Evolutionary conservation across 176 grass and related monocot genomes (phyloP), one percentile per base, ranked within the genome.

Genomic region (Alopecurus myosuroides): DNA sequence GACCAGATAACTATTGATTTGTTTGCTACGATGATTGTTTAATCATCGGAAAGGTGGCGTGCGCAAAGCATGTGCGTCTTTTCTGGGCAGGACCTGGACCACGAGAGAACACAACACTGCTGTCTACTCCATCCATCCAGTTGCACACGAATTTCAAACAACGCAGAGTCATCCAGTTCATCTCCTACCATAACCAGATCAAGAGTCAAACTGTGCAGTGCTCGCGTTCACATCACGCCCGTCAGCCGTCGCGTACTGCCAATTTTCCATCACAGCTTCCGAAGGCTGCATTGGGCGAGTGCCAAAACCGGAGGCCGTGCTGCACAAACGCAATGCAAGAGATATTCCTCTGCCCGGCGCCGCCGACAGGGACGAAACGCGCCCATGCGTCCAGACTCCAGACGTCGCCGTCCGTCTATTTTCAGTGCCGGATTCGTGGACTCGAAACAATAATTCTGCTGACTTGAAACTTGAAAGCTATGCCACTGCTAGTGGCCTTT

Each of bases 21-120:
- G 19, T 31, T 45, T 44, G 46, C 45, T 23, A 58, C 58, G 22
- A 19, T 9, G 37, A 33, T 49, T 74, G 14, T 20, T 74, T 75
- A 51, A 62, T 20, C 42, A 20, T 14, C 29, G 7, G 28, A 31
- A 58, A 58, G 55, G 10, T 61, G 12, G 19, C 57, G 39, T 37
- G 8, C 35, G 56, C 82, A 68, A 34, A 29, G 29, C 15, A 20
- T 37, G 61, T 55, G 40, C 52, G 64, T 48, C 23, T 71, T 88
- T 70, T 51, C 17, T 20, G 39, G 64, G 30, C 74, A 48, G 86
- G 62, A 22, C 62, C 74, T 78, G 79, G 86, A 77, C 86, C 50
- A 77, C 62, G 22, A 66, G 19, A 67, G 2, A 67, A 18, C 17
- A 17, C 19, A 6, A 8, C 33, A 28, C 22, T 0, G 13, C 7